Conservation (phyloP, 176 grass and related monocot species). For the Oryza glumipatula region DNA sequence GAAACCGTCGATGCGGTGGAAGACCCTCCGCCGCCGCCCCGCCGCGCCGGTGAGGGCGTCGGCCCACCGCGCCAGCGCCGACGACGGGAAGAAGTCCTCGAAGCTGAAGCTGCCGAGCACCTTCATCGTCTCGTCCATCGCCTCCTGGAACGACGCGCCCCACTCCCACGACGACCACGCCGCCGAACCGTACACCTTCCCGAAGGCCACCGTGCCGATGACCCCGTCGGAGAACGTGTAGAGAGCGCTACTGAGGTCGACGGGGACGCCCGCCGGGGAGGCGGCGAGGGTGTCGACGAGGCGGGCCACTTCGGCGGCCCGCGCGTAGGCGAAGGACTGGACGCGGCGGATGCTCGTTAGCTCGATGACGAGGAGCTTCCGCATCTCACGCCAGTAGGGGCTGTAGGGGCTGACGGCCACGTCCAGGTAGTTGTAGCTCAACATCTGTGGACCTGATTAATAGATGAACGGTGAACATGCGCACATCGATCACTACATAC, state of each 20-base stretch:
- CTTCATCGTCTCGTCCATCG: conserved; percentile 39
- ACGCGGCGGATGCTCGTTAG: conserved; percentile 48
- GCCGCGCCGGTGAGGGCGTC: conserved; percentile 28
- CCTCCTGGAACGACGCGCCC: conserved; percentile 34
- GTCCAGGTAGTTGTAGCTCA: conserved; percentile 55
- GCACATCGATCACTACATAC: too few relatives aligned
- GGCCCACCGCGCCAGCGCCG: conserved; percentile 7
- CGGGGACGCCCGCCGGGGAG: not conserved
- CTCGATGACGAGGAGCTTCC: conserved; percentile 50
- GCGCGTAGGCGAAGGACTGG: conserved; percentile 51
- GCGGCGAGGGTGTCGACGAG: conserved; percentile 33
- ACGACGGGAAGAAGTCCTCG: conserved; percentile 60
- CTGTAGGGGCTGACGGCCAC: conserved; percentile 60
- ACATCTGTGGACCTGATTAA: conserved; percentile 33
- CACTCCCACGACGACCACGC: conserved; percentile 30
- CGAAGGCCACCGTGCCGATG: conserved; percentile 64
- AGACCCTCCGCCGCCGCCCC: conserved; percentile 3
- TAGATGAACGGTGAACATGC: too few relatives aligned
- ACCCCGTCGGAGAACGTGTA: conserved; percentile 48
- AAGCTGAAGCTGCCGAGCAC: conserved; percentile 59
- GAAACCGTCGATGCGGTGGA: conserved; percentile 41
- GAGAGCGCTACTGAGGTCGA: conserved; percentile 49
- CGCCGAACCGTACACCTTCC: conserved; percentile 53
- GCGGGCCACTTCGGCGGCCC: conserved; percentile 41
- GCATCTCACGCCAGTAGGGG: conserved; percentile 56